Evolutionary conservation across 2,329 filamentous ascomycete genomes (phyloP).

Genomic region (Aspergillus fijiensis): DNA sequence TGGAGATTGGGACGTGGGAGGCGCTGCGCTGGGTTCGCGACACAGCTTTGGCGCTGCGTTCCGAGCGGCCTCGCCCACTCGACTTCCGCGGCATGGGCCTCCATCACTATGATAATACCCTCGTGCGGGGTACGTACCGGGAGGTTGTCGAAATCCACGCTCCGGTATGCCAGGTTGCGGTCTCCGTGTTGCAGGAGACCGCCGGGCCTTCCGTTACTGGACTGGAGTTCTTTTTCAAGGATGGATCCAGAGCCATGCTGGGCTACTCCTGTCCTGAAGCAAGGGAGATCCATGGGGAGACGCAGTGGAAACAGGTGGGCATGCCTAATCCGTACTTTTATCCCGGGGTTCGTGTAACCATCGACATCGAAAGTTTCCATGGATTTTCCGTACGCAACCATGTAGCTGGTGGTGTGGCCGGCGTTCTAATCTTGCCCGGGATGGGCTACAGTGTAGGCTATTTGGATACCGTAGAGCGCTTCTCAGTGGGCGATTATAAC

Average conservation of each 20-base stretch:
- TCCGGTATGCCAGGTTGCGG: neutral
- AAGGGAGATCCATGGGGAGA: neutral
- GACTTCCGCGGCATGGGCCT: constrained; percentile 10
- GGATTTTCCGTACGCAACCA: too few relatives aligned
- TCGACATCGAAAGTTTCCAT: neutral
- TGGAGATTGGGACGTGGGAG: constrained; percentile 6
- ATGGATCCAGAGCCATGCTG: neutral
- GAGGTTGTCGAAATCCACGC: neutral
- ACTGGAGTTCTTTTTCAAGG: constrained; percentile 8
- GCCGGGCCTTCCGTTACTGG: constrained; percentile 3
- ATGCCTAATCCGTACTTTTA: neutral
- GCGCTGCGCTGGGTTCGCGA: constrained; percentile 14
- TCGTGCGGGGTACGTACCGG: neutral
- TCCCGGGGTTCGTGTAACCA: neutral
- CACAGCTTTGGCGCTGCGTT: neutral
- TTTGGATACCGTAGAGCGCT: too few relatives aligned
- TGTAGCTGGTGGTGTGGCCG: too few relatives aligned
- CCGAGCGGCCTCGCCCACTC: neutral
- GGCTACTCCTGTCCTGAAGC: constrained; percentile 8
- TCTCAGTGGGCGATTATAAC: too few relatives aligned
- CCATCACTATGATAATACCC: constrained; percentile 15
- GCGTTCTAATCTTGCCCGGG: too few relatives aligned
- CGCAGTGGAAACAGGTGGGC: neutral
- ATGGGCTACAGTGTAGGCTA: too few relatives aligned
- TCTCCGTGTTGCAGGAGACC: constrained; percentile 3